Base-by-base conservation (phyloP, 768 basidiomycete genomes). In the Podaxis carcinomalis region DNA sequence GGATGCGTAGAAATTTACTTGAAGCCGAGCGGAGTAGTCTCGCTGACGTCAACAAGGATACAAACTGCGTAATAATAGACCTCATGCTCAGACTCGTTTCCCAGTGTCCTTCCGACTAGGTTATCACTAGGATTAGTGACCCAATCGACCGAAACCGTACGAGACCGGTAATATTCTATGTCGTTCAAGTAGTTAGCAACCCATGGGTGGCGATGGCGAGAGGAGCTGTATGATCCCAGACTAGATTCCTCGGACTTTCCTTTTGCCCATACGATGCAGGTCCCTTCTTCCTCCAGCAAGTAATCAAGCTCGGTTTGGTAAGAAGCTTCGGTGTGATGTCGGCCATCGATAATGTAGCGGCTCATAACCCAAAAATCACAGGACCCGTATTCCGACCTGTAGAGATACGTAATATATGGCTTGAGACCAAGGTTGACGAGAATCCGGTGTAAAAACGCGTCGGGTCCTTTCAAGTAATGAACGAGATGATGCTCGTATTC, bases 381-480 rank as follows among this genome's bases (percentile, higher is more conserved):
- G 35, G 35, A 36, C 11, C 46, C 47, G 19, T 47, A 44, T 14
- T 40, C 49, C 21, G 56, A 57, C n/a, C 32, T 11, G 51, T 73
- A 72, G 4, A 70, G 28, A 2, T 65, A 66, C 55, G 65, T 65
- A 39, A 74, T 42, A 11, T 62, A 46, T 42, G 62, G 61, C 2
- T 67, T 28, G 9, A 73, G 57, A 2, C 39, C 55, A 1, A 74
- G 64, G 0, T 56, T 35, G 5, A 61, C 35, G 44, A 72, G 69
- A 21, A 65, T 59, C 9, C 63, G 56, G 21, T 59, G 51, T 23
- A 74, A 56, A 5, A 65, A 57, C 3, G 68, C 73, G 40, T 77
- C 74, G 5, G 37, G 64, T 1, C 74, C 74, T 62, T 75, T 75
- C 25, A 76, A 64, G 25, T 62, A 65, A 3, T 53, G 59, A 32